Evolutionary conservation across 169 alveolate genomes (phyloP).

Genomic region (Cryptosporidium sp.): DNA sequence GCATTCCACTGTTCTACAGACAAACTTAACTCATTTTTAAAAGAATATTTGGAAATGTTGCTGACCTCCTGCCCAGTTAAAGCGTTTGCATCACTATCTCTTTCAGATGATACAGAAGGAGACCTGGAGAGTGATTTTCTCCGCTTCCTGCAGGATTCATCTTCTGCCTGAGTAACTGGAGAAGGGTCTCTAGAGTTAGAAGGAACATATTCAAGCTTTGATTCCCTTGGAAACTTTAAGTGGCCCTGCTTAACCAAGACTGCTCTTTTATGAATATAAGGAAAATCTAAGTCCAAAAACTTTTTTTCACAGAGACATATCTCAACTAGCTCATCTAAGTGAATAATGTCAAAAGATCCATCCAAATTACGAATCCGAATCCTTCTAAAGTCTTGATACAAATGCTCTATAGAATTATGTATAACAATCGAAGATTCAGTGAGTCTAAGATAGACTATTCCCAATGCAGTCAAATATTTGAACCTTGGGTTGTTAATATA

Average conservation of each 20-base stretch:
- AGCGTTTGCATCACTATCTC: neutral
- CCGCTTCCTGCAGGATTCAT: neutral
- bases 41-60: neutral
- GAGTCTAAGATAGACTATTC: constrained; percentile 92
- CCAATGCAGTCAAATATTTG: constrained; percentile 96
- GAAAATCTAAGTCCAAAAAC: constrained; percentile 92
- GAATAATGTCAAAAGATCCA: constrained; percentile 87
- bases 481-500: constrained; percentile 93
- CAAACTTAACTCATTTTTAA: constrained; percentile 72
- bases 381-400: constrained; percentile 95
- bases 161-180: neutral
- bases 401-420: constrained; percentile 91
- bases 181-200: neutral
- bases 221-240: constrained; percentile 80
- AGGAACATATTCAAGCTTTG: constrained; percentile 47
- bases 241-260: constrained; percentile 88
- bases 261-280: constrained; percentile 91
- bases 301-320: constrained; percentile 89
- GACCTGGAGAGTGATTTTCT: constrained; percentile 39
- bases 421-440: constrained; percentile 83
- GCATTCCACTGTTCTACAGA: constrained; percentile 84
- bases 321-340: constrained; percentile 98
- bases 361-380: constrained; percentile 89
- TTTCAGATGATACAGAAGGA: constrained; percentile 1
- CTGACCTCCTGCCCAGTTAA: neutral